A percentile compares a stretch with the other conserved stretches of the same genome.
Evolutionary conservation across 164 flowering plant species (phyloP).

Genomic region (Aristolochia contorta): DNA sequence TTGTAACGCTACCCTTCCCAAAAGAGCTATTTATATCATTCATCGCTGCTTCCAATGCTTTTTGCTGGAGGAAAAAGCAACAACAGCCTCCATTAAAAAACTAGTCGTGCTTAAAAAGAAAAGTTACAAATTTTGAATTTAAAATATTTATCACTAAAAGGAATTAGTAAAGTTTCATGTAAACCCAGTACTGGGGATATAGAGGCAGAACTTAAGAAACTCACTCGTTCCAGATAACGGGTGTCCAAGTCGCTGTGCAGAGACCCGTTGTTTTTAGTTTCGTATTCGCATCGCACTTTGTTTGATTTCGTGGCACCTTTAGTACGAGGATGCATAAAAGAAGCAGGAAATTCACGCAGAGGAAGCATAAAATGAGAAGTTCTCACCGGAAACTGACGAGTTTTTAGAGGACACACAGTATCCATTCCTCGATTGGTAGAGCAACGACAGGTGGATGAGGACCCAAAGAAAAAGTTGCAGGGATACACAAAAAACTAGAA

Average conservation of each 20-base stretch:
- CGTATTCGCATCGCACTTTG: conserved; percentile 30
- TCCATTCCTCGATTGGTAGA: conserved; percentile 7
- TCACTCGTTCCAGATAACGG: conserved; percentile 63
- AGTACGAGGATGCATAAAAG: conserved; percentile 6
- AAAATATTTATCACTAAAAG: background rate
- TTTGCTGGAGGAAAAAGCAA: conserved; percentile 51
- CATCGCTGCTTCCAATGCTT: conserved; percentile 97
- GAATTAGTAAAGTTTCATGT: too few relatives aligned
- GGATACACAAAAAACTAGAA: background rate
- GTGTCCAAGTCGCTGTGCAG: conserved; percentile 45
- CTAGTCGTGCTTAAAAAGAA: background rate
- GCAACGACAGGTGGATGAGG: too few relatives aligned
- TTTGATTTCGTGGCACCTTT: background rate
- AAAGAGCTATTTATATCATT: conserved; percentile 87
- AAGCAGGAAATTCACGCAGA: conserved; percentile 3
- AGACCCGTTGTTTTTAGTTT: conserved; percentile 38
- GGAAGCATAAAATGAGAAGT: conserved; percentile 1
- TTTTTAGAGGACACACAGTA: conserved; percentile 4
- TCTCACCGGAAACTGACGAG: background rate
- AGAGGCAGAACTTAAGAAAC: conserved; percentile 1
- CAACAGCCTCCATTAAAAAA: background rate
- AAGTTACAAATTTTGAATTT: background rate
- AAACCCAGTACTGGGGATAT: too few relatives aligned
- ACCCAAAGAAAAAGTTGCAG: background rate
- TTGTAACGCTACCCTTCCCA: conserved; percentile 97